These are phyloP conservation scores for Protomyces gravidus DNA, from an alignment of 1,139 yeast genomes.

Conservation along the genomic window DNA sequence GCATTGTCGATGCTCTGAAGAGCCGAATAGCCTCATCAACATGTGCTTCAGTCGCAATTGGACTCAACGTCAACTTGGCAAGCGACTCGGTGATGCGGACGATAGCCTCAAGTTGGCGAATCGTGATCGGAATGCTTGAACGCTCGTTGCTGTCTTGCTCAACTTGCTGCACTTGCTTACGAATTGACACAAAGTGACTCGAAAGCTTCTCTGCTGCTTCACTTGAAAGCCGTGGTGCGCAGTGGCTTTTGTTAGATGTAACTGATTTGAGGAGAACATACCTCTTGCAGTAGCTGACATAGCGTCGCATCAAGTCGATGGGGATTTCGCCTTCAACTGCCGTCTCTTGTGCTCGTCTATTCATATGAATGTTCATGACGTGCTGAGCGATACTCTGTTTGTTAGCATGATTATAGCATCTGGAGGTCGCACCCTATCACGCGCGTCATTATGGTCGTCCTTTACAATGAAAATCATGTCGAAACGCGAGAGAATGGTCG, in stretches of 20 bases:
- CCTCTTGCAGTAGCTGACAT: slow-evolving; percentile 81
- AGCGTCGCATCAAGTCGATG: slow-evolving; percentile 82
- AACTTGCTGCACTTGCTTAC: slow-evolving; percentile 74
- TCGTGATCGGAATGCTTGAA: slow-evolving; percentile 93
- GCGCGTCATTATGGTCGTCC: slow-evolving; percentile 82
- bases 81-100: slow-evolving; percentile 91
- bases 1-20: slow-evolving; percentile 96
- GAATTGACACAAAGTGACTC: slow-evolving; percentile 88
- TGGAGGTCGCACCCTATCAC: slow-evolving; percentile 56
- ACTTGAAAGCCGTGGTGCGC: slow-evolving; percentile 87
- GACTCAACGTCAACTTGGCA: slow-evolving; percentile 78
- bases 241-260: slow-evolving; percentile 43
- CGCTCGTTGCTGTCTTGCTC: slow-evolving; percentile 82
- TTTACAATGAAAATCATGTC: slow-evolving; percentile 98
- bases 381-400: slow-evolving; percentile 81
- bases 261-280: not conserved
- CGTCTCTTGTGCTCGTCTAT: slow-evolving; percentile 52
- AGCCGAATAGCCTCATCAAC: slow-evolving; percentile 93
- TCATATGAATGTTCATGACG: slow-evolving; percentile 92
- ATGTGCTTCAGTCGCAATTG: slow-evolving; percentile 81
- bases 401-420: too few species aligned
- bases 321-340: slow-evolving; percentile 74
- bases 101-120: slow-evolving; percentile 96
- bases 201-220: slow-evolving; percentile 89
- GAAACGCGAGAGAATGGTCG: slow-evolving; percentile 91